phyloP scores from a whole-genome alignment of 2,329 filamentous ascomycete genomes.

The Lachnellula occidentalis region DNA sequence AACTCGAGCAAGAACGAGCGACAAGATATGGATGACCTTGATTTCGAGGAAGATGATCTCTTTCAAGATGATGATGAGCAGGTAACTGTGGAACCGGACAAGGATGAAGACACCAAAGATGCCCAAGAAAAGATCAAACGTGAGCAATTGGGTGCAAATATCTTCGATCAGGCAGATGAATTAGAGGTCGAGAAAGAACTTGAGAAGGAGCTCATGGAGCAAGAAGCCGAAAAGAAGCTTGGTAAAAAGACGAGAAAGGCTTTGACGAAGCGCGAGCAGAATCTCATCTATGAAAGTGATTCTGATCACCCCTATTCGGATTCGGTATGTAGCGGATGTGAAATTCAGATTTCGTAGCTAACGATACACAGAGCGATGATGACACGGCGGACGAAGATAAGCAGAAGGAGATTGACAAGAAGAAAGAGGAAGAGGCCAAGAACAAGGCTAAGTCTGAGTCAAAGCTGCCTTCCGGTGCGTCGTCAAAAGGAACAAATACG shows the following conservation, averaged over 20 bases:
- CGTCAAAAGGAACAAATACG: conserved; percentile 66
- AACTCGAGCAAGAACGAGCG: conserved; percentile 57
- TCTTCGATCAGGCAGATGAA: conserved; percentile 69
- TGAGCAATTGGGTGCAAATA: conserved; percentile 80
- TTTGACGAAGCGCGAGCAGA: conserved; percentile 78
- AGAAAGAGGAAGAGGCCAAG: conserved; percentile 54
- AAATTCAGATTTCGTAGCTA: conserved; percentile 21
- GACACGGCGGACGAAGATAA: conserved; percentile 46
- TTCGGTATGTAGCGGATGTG: conserved; percentile 37
- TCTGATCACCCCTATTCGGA: conserved; percentile 53
- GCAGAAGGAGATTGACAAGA: conserved; percentile 59
- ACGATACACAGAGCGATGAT: conserved; percentile 42
- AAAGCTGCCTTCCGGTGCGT: conserved; percentile 43
- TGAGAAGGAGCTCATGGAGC: conserved; percentile 67
- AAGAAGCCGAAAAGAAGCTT: conserved; percentile 61
- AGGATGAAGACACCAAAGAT: conserved; percentile 75
- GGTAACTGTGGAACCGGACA: conserved; percentile 66
- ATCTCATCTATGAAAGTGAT: conserved; percentile 78
- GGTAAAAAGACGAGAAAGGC: conserved; percentile 77
- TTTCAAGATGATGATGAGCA: conserved; percentile 89
- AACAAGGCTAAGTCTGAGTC: conserved; percentile 43
- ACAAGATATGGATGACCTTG: conserved; percentile 65
- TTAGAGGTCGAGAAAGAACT: conserved; percentile 64
- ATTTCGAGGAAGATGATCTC: conserved; percentile 61
- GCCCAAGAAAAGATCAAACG: conserved; percentile 67